These are phyloP conservation scores for Abortiporus biennis DNA, from an alignment of 1,284 basidiomycete species.

Conservation along the genomic window DNA sequence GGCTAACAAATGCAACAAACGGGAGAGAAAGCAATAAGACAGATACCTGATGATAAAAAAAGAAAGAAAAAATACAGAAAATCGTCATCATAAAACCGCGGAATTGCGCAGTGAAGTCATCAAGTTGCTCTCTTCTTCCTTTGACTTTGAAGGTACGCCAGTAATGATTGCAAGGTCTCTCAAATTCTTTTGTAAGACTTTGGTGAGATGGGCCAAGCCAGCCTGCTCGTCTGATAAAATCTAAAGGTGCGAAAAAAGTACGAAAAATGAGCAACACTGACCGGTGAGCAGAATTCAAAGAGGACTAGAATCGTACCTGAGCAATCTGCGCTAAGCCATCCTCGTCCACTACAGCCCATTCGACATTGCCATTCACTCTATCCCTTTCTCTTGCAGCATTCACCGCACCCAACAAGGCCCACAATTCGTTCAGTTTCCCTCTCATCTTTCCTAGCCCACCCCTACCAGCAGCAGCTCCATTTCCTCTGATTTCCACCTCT, in stretches of 20 bases:
- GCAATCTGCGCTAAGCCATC: slow-evolving; percentile 74
- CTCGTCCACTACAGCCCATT: slow-evolving; percentile 84
- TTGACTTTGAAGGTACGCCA: slow-evolving; percentile 37
- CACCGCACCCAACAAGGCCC: slow-evolving; percentile 81
- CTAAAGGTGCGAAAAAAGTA: slow-evolving; percentile 30
- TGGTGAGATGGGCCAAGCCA: slow-evolving; percentile 75
- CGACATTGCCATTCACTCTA: slow-evolving; percentile 39
- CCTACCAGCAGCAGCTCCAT: no score
- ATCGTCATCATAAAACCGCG: no score
- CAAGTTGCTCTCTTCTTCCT: slow-evolving; percentile 25
- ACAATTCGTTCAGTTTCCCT: slow-evolving; percentile 76
- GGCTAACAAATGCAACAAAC: no score
- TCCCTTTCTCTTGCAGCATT: slow-evolving; percentile 55
- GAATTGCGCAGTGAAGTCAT: no score
- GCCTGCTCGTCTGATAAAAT: slow-evolving; percentile 77
- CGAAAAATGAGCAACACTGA: background rate
- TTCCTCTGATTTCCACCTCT: slow-evolving; percentile 63
- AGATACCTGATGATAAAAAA: no score
- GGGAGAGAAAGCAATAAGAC: no score
- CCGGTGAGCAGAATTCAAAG: background rate
- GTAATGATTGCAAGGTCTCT: slow-evolving; percentile 71
- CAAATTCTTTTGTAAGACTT: slow-evolving; percentile 60
- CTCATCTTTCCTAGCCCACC: slow-evolving; percentile 56
- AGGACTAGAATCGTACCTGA: slow-evolving; percentile 41
- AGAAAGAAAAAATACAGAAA: no score